Base-by-base conservation (phyloP, 1,284 basidiomycete genomes). In the Psilocybe mexicana region DNA sequence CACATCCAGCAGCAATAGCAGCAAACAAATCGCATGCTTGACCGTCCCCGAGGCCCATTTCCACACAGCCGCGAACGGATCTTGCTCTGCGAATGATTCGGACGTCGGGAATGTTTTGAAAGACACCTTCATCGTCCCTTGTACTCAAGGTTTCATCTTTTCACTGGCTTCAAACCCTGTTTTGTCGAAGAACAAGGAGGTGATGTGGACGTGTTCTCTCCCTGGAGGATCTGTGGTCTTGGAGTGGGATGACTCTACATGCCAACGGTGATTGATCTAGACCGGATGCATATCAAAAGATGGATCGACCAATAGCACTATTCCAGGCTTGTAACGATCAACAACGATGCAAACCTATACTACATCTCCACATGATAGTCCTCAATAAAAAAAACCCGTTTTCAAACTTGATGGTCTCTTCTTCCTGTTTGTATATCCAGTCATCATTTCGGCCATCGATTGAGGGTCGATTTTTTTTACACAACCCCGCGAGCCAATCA, bases 181-280 rank as follows among this genome's bases (percentile, higher is more conserved):
- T 40, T 40, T 40, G 38, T 8, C 38, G 38, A 3, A 4, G 38
- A 40, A 43, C 3, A n/a, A 46, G 24, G 26, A 23, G 14, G 3
- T 48, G 8, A 36, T 25, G 35, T 76, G 75, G 75, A 68, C 62
- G 47, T 76, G 72, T 45, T 68, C 67, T 2, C 63, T 72, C 30
- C 65, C 70, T 5, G 72, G 87, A 78, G 74, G 85, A 80, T 88
- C 53, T 83, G 91, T 12, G 5, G 54, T 60, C 25, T 40, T 74
- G 8, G 65, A 63, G 48, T 72, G 60, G 51, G 10, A 33, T 33
- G 18, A 18, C 18, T 18, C 18, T 18, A 18, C 18, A 18, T 18
- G 18, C 18, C 18, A 18, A 18, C 18, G 18, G 18, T 18, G 18
- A 18, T 18, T 18, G 18, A 18, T 18, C 18, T 18, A 18, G 18